Base-by-base conservation (phyloP, 2,329 filamentous ascomycete genomes). In the Stagonosporopsis vannaccii region DNA sequence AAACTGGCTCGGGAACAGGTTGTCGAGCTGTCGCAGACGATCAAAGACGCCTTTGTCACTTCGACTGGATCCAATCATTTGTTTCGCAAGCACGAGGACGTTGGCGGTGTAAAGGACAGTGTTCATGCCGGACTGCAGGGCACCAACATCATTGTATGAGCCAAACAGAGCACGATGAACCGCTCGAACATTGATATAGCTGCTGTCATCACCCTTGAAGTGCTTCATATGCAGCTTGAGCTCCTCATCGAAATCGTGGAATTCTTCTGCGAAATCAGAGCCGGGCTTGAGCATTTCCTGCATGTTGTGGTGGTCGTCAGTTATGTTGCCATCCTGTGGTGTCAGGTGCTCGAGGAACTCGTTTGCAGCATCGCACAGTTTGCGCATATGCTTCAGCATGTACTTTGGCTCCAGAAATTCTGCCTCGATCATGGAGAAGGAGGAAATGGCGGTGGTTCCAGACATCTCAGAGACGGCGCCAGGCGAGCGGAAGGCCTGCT, bases 381-480 rank as follows among this genome's bases (percentile, higher is more conserved):
- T 73, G 20, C 73, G 72, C 26, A 82, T 59, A 19, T 73, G 70
- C 43, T 76, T 76, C 5, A 80, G 46, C 41, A 82, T 79, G 33
- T 73, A 62, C 28, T 77, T 77, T 4, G 72, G 50, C 39, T 81
- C 77, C 9, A 82, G 66, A 11, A 75, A 69, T 22, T 75, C 70
- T 25, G 78, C 70, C 49, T 81, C 78, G 32, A 77, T 75, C 55
- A 75, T 73, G 6, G 79, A 80, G 51, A 79, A 78, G 2, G 79
- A 79, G 0, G 79, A 79, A 39, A 78, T 78, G 4, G 77, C 78
- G 2, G 80, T 81, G 2, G 77, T 81, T 13, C 78, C 79, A 4
- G 80, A 81, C 64, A 80, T 77, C 36, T 71, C 75, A 6, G 79
- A 81, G 15, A 64, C 62, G 23, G 67, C 72, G 22, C 73, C 75